Percentiles rank a stretch among this genome's conserved stretches.
Conservation (phyloP, 2,329 filamentous ascomycete genomes). For the Meredithiella fracta region DNA sequence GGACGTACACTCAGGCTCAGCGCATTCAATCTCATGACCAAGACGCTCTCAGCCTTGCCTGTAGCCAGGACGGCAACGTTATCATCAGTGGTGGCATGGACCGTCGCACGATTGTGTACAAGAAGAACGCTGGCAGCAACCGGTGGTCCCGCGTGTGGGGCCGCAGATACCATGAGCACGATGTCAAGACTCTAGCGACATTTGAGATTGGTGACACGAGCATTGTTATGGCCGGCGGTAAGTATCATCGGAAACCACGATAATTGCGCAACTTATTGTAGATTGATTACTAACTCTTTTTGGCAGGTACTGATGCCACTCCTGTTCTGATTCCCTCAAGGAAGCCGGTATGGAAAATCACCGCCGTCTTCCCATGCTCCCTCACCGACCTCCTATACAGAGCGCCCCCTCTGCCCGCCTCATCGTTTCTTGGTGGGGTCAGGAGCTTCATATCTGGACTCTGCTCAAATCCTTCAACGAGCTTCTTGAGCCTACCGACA, state of each 20-base stretch:
- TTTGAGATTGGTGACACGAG: slow-evolving; percentile 76
- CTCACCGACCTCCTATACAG: slow-evolving; percentile 56
- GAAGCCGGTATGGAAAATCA: slow-evolving; percentile 68
- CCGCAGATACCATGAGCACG: slow-evolving; percentile 74
- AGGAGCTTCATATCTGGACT: slow-evolving; percentile 71
- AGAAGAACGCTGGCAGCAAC: slow-evolving; percentile 39
- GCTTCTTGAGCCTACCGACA: slow-evolving; percentile 27
- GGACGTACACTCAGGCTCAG: slow-evolving; percentile 77
- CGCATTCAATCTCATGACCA: slow-evolving; percentile 74
- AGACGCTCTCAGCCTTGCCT: slow-evolving; percentile 76
- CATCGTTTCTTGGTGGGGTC: slow-evolving; percentile 82
- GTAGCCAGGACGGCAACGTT: slow-evolving; percentile 60
- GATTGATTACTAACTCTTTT: slow-evolving; percentile 19
- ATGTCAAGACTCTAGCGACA: slow-evolving; percentile 85
- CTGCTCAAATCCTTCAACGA: slow-evolving; percentile 31
- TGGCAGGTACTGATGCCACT: slow-evolving; percentile 62
- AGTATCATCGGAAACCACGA: slow-evolving; percentile 18
- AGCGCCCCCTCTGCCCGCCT: slow-evolving; percentile 60
- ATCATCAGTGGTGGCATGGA: slow-evolving; percentile 90
- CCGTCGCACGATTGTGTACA: slow-evolving; percentile 69
- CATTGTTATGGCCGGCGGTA: slow-evolving; percentile 81
- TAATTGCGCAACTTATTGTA: neutral
- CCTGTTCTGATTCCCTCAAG: slow-evolving; percentile 65
- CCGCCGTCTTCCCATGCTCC: slow-evolving; percentile 65
- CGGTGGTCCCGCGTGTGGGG: slow-evolving; percentile 81